Evolutionary conservation across 1,284 basidiomycete genomes (phyloP), one percentile per base, ranked within the genome.

Genomic region (Tilletia setariae): DNA sequence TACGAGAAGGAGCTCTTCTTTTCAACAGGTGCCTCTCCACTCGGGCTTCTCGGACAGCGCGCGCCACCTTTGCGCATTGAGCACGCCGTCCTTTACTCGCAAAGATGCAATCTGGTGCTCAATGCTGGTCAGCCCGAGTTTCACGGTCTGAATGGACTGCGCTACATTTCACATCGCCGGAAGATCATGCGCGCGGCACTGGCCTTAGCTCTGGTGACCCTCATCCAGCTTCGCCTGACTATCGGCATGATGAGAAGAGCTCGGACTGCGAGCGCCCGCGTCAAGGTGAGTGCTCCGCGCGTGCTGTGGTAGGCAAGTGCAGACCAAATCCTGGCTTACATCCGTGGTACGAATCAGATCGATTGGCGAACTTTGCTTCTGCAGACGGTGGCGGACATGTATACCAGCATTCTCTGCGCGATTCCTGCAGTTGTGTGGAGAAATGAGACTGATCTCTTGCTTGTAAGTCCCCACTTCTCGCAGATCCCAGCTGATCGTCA

Each of bases 1-100:
- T 61, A 61, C 56, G 56, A 61, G n/a, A 25, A 21, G 28, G 56
- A 61, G 56, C 23, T 61, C 28, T 61, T 61, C 56, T 40, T 35
- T 30, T 16, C 28, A 1, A 61, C 28, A 9, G 56, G 56, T 11
- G 28, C 56, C 7, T 61, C 56, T 13, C 56, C 56, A 13, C 23
- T 61, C 25, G 56, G 56, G 15, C 56, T 61, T 30, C 32, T 61
- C 28, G 28, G 30, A 19, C 56, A 61, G 19, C 28, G 56, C 1
- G 56, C 56, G 0, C 56, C 25, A 2, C 56, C 8, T 19, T 30
- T 61, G 3, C 13, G n/a, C 15, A 32, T 61, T 30, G 28, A 32
- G 7, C 56, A 61, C 28, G 56, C 56, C 2, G 30, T 61, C 16
- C 32, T 61, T 30, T 61, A 16, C 6, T 32, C 28, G 6, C 15